Base-by-base conservation (phyloP, 208 protist species). In the Trypanosoma caninum region DNA sequence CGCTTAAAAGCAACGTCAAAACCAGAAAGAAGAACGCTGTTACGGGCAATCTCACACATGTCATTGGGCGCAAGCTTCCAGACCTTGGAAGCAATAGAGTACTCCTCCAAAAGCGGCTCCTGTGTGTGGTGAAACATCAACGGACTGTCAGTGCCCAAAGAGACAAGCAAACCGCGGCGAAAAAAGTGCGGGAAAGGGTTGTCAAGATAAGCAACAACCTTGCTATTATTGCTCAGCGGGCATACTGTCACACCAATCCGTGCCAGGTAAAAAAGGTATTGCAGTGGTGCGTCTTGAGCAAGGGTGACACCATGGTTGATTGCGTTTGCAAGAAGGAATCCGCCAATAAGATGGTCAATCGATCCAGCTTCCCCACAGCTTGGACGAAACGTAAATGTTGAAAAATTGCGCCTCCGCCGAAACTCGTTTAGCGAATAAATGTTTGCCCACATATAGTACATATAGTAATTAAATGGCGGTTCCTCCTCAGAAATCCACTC, bases 221-320 rank as follows among this genome's bases (percentile, higher is more conserved):
- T 93, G n/a, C 91, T 88, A 85, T 99, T 99, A 79, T 99, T 99
- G 81, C 91, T 98, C 18, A 99, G 77, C 38, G 98, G 98, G 57
- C 95, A 98, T 65, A 99, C 71, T 5, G 97, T 95, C 16, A 99
- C 81, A 14, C 97, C 97, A 42, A 99, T 91, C 67, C 99, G 98
- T n/a, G 81, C 80, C 10, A 99, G 80, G 76, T 99, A 99, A 69
- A 97, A 99, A 30, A 99, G 87, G 77, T 99, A 99, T 84, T 99
- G 91, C 50, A 99, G 68, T 23, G 89, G 77, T 6, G 94, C 84
- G 20, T 83, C 74, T 25, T 97, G 83, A 46, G 82, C 77, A 18
- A 99, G 89, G 20, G 87, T 90, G 14, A 99, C 96, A 53, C 98
- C 98, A 76, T 99, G 98, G 62, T 84, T 98, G 71, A 99, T 99